Evolutionary conservation across 2,329 filamentous ascomycete genomes (phyloP), one percentile per base, ranked within the genome.

Genomic region (Thielaviopsis euricoi): DNA sequence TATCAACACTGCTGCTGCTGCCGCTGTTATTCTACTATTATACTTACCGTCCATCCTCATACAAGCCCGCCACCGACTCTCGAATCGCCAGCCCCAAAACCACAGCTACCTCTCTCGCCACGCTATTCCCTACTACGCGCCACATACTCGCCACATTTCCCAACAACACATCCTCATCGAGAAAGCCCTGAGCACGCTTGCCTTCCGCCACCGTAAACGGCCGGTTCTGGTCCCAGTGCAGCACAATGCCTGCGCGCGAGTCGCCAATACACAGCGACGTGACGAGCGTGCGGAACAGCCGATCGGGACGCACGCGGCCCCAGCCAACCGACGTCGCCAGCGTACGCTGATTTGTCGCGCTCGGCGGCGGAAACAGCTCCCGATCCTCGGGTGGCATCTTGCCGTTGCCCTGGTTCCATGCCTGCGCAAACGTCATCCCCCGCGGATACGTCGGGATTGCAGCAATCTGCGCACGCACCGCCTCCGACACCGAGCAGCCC

Each of bases 51-150:
- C 61, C 62, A 15, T 55, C 60, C 21, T 61, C 60, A 1, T 61
- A 23, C 19, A 74, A 68, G 0, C 70, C 72, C 4, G 69, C 63
- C 69, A 71, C 81, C 0, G 83, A 83, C 61, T 83, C 76, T 7
- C 83, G 73, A 13, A 89, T 70, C 10, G 75, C 72, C 4, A 86
- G 64, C 0, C 87, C 87, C 1, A 89, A 66, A 0, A 81, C 80
- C 19, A 89, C 68, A 0, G 86, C 79, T 1, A 87, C 78, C 23
- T 80, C 78, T 9, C 86, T 73, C 2, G 86, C 80, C 0, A 94
- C 87, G 26, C 83, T 87, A 67, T 94, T 94, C 0, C 88, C 88
- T 0, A 90, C 73, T 21, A 87, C 79, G 57, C 75, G 78, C 71
- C 79, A 82, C 65, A 87, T 83, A 1, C 81, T 71, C 0, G 43